phyloP scores from a whole-genome alignment of 1,284 basidiomycete genomes.

The Sphaerobolus stellatus region DNA sequence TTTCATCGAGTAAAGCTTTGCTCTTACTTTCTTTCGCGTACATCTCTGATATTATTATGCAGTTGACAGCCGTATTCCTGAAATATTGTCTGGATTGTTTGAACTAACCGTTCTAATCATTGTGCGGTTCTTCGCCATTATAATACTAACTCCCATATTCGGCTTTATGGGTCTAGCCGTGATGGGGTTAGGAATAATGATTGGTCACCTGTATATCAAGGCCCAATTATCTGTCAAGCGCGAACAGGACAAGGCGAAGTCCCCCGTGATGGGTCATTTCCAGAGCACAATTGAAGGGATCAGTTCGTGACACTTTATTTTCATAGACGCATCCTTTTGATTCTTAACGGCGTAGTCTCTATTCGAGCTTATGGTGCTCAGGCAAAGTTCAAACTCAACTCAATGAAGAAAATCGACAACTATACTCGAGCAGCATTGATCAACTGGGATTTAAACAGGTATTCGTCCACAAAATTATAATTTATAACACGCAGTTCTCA shows the following conservation, averaged over 20 bases:
- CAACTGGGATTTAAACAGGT: conserved; percentile 3
- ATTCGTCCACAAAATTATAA: background rate
- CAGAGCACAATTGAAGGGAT: conserved; percentile 34
- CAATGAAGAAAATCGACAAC: conserved; percentile 6
- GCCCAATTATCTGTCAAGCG: conserved; percentile 42
- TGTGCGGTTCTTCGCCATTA: conserved; percentile 38
- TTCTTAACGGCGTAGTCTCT: conserved; percentile 1
- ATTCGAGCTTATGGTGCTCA: conserved; percentile 14
- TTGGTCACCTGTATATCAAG: conserved; percentile 49
- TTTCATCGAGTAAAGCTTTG: conserved; percentile 30
- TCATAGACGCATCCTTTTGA: background rate
- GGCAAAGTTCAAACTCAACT: background rate
- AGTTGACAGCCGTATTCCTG: conserved; percentile 36
- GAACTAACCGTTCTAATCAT: conserved; percentile 29
- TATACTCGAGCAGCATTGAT: conserved; percentile 2
- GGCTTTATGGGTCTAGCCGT: conserved; percentile 28
- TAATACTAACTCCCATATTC: conserved; percentile 34
- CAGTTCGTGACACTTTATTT: background rate
- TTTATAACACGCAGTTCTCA: background rate
- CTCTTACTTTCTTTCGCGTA: conserved; percentile 16
- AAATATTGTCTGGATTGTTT: conserved; percentile 24
- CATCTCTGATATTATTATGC: conserved; percentile 22
- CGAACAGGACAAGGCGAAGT: conserved; percentile 38
- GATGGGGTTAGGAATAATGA: conserved; percentile 36
- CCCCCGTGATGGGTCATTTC: conserved; percentile 38